Evolutionary conservation across 768 basidiomycete genomes (phyloP).

Genomic region (Cystofilobasidium ferigula): DNA sequence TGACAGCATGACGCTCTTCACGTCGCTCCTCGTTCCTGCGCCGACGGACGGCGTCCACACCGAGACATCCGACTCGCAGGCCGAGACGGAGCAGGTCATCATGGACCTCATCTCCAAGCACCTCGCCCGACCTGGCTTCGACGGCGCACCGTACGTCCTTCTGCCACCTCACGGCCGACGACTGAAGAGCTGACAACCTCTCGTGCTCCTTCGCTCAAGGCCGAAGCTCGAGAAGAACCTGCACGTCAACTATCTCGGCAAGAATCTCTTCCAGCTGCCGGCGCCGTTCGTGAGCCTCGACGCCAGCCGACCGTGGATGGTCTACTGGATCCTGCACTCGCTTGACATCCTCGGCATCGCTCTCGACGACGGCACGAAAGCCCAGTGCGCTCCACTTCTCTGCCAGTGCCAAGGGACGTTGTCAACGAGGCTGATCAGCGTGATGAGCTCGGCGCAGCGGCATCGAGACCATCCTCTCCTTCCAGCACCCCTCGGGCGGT

Average conservation of each 20-base stretch:
- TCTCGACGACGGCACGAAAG: constrained; percentile 64
- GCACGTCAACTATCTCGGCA: constrained; percentile 66
- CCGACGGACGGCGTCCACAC: constrained; percentile 56
- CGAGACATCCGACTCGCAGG: constrained; percentile 46
- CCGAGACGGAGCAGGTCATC: constrained; percentile 58
- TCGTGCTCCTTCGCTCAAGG: background rate
- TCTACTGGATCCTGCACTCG: constrained; percentile 84
- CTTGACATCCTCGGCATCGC: constrained; percentile 68
- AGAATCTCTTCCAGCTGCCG: constrained; percentile 68
- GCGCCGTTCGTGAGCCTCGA: constrained; percentile 70
- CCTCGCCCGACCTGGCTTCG: background rate
- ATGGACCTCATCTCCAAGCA: constrained; percentile 42
- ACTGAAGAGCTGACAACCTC: constrained; percentile 2
- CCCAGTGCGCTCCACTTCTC: constrained; percentile 45
- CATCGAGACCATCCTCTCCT: constrained; percentile 65
- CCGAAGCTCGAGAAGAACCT: constrained; percentile 47
- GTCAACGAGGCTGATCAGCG: background rate
- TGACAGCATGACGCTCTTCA: background rate
- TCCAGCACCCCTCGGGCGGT: constrained; percentile 77
- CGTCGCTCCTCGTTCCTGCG: background rate
- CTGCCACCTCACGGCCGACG: background rate
- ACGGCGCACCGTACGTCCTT: constrained; percentile 12
- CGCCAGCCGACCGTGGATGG: constrained; percentile 86
- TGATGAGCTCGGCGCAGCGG: constrained; percentile 43
- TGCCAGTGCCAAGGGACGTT: too few relatives aligned